Conservation (phyloP, 139 green algal genomes). For the Chlamydomonas incerta region DNA sequence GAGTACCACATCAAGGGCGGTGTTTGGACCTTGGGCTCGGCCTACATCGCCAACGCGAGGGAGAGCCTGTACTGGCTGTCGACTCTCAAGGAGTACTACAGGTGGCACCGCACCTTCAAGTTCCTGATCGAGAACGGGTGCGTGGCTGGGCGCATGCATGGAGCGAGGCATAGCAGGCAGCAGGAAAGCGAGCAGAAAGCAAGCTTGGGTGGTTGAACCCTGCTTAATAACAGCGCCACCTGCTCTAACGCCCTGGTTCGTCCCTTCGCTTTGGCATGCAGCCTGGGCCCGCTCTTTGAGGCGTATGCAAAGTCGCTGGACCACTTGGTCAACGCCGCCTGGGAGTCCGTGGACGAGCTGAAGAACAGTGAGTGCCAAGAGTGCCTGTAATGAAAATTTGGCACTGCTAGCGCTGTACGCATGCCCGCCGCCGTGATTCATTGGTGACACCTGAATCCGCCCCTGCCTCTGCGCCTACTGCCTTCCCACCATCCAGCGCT, state of each 20-base stretch:
- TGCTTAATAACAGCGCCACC: too few species aligned
- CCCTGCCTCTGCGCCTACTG: not conserved
- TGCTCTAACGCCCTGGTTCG: too few species aligned
- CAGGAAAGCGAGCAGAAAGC: too few species aligned
- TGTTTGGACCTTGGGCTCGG: not conserved
- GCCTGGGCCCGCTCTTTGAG: not conserved
- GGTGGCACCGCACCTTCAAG: not conserved
- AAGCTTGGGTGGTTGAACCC: too few species aligned
- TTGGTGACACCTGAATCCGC: too few species aligned
- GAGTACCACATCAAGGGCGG: not conserved
- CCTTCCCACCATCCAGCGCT: slow-evolving; percentile 12
- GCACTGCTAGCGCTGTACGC: too few species aligned
- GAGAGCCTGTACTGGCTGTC: not conserved
- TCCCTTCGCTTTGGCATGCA: too few species aligned
- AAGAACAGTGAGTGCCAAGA: not conserved
- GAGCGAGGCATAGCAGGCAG: too few species aligned
- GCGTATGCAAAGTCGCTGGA: not conserved
- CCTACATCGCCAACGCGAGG: not conserved
- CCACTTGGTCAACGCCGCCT: not conserved
- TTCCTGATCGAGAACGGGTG: not conserved
- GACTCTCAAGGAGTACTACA: not conserved
- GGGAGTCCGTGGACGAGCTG: not conserved
- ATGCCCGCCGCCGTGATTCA: too few species aligned
- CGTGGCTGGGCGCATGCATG: too few species aligned
- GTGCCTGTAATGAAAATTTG: not conserved